A percentile compares a stretch with the other conserved stretches of the same genome.
These are phyloP conservation scores for Solanum sparsipilum DNA, from an alignment of 257 asterid species.

Conservation along the genomic window DNA sequence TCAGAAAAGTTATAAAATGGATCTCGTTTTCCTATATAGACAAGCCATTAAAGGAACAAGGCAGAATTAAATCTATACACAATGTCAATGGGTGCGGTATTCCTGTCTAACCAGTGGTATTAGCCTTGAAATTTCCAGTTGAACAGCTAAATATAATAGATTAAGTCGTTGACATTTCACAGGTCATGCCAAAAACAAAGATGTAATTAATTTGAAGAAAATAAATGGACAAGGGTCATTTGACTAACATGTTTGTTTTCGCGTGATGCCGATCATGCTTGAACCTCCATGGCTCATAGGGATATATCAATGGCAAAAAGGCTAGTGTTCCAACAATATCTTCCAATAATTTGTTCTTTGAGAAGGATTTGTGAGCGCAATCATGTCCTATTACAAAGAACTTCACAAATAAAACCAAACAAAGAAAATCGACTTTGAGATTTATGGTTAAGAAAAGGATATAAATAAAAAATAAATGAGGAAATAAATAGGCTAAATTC, in stretches of 20 bases:
- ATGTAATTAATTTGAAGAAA: background rate
- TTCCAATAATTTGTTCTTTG: slow-evolving; percentile 85
- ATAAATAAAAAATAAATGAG: background rate
- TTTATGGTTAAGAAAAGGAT: background rate
- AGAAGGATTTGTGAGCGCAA: slow-evolving; percentile 96
- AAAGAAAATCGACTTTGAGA: slow-evolving; percentile 1
- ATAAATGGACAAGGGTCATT: background rate
- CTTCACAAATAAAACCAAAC: slow-evolving; percentile 33
- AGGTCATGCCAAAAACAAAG: background rate
- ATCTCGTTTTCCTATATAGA: background rate
- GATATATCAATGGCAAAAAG: slow-evolving; percentile 86
- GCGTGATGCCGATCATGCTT: slow-evolving; percentile 98
- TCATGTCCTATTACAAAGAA: slow-evolving; percentile 98
- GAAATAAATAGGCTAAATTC: background rate
- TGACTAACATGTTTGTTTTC: slow-evolving; percentile 81
- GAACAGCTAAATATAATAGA: background rate
- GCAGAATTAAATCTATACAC: background rate
- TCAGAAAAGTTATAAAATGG: background rate
- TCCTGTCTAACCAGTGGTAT: background rate
- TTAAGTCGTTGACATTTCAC: background rate
- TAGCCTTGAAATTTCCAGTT: background rate
- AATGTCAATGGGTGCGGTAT: background rate
- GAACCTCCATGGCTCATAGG: slow-evolving; percentile 96
- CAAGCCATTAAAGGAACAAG: background rate
- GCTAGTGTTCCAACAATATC: slow-evolving; percentile 94